Evolutionary conservation across 2,329 filamentous ascomycete genomes (phyloP).

Genomic region (Ramularia endophylla): DNA sequence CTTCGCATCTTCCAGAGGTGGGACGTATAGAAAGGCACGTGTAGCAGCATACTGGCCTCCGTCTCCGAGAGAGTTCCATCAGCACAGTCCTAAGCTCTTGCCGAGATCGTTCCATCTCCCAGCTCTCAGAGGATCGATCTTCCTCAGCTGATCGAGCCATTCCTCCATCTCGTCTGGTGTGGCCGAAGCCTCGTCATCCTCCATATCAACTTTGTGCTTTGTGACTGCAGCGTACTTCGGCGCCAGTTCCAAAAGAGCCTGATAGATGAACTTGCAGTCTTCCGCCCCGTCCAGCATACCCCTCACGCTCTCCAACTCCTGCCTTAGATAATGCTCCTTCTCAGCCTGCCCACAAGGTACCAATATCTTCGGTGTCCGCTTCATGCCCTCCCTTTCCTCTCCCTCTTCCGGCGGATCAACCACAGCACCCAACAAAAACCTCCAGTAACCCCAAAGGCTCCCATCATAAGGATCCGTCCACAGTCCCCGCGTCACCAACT

Average conservation of each 20-base stretch:
- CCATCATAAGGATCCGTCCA: slow-evolving; percentile 92
- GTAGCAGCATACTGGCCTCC: neutral
- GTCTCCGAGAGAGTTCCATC: neutral
- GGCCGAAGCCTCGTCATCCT: slow-evolving; percentile 34
- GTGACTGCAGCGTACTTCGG: slow-evolving; percentile 50
- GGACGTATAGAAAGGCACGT: too few species aligned
- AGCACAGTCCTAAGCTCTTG: slow-evolving; percentile 38
- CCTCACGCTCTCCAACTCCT: slow-evolving; percentile 70
- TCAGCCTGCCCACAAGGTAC: slow-evolving; percentile 57
- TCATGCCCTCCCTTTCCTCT: too few species aligned
- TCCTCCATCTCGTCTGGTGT: slow-evolving; percentile 41
- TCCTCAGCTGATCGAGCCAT: slow-evolving; percentile 59
- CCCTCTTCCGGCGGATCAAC: slow-evolving; percentile 38
- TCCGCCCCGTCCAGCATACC: slow-evolving; percentile 58
- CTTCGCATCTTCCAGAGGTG: too few species aligned
- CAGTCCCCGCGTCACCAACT: slow-evolving; percentile 67
- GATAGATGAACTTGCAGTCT: slow-evolving; percentile 84
- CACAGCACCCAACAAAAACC: slow-evolving; percentile 68
- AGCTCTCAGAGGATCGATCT: slow-evolving; percentile 66
- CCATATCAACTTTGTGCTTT: slow-evolving; percentile 6
- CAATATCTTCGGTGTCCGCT: slow-evolving; percentile 44
- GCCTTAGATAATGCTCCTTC: slow-evolving; percentile 58
- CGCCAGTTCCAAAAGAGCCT: slow-evolving; percentile 73
- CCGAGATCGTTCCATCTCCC: slow-evolving; percentile 72
- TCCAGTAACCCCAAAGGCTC: slow-evolving; percentile 95